Evolutionary conservation across 495 filamentous ascomycete species (phyloP).

Genomic region (Penicillium desertorum): DNA sequence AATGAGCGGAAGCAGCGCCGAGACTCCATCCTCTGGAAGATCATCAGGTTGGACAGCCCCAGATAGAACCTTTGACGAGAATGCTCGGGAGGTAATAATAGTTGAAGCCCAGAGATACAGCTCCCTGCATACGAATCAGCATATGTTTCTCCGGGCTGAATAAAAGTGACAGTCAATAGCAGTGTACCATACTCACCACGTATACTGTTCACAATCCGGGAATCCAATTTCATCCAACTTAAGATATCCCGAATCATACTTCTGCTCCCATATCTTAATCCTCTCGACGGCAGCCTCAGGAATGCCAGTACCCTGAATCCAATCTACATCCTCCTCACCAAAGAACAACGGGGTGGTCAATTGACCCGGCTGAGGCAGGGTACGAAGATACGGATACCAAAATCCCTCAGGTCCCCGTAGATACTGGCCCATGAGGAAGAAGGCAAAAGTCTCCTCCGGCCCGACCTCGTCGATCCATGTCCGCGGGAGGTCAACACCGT

Average conservation of each 20-base stretch:
- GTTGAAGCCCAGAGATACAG: slow-evolving; percentile 65
- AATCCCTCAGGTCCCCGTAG: slow-evolving; percentile 49
- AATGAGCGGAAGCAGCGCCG: slow-evolving; percentile 60
- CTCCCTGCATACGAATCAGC: slow-evolving; percentile 46
- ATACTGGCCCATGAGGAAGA: slow-evolving; percentile 61
- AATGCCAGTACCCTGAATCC: slow-evolving; percentile 62
- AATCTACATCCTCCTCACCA: slow-evolving; percentile 54
- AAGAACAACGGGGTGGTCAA: slow-evolving; percentile 61
- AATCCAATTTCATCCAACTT: slow-evolving; percentile 40
- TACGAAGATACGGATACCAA: slow-evolving; percentile 63
- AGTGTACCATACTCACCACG: slow-evolving; percentile 39
- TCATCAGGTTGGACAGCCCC: slow-evolving; percentile 34
- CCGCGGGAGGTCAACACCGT: slow-evolving; percentile 37
- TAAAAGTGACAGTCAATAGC: not conserved
- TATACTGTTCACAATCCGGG: slow-evolving; percentile 36
- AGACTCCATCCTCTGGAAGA: slow-evolving; percentile 39
- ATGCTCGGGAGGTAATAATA: slow-evolving; percentile 58
- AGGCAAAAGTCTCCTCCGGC: slow-evolving; percentile 40
- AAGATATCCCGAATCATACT: slow-evolving; percentile 45
- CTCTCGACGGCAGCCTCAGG: slow-evolving; percentile 45
- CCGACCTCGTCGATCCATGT: slow-evolving; percentile 40
- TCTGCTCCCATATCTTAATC: slow-evolving; percentile 45
- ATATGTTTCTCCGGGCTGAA: not conserved
- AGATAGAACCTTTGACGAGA: slow-evolving; percentile 49
- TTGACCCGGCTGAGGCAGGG: slow-evolving; percentile 53